Base-by-base conservation (phyloP, 75 land plant genomes). In the Picea glauca region DNA sequence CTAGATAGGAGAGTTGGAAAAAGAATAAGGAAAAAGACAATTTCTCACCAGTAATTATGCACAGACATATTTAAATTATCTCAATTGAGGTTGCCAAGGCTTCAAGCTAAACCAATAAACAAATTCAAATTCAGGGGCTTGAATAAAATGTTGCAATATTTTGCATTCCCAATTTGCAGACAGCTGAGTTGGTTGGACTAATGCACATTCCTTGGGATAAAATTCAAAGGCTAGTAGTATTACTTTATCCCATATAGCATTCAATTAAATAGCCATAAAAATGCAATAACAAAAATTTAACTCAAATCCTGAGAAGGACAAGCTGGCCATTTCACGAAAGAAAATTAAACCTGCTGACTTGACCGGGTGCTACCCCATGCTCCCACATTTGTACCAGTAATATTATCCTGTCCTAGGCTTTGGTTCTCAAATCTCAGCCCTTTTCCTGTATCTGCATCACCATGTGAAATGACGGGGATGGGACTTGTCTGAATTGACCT, bases 341-440 rank as follows among this genome's bases (percentile, higher is more conserved):
- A 21, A 70, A n/a, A 43, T 38, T 7, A 2, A 58, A 88, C 93
- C 91, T 91, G 89, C 72, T 86, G 88, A 86, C 63, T 89, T 64
- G 66, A 60, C 30, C 74, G 67, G 30, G 77, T 58, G 78, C 80
- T 81, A 23, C 67, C 85, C 93, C 93, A 91, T 58, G 93, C 61
- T 78, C 82, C 76, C 67, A 85, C 54, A 50, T 23, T 38, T 43
- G 91, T 62, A 58, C 83, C 40, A 46, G 80, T 50, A 60, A 82
- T 78, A 77, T 70, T 77, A 59, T 91, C 90, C 77, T 78, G 21
- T 58, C 38, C 75, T 20, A 76, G 77, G 63, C 74, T 82, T 18
- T 88, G 78, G 40, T 26, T 80, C 11, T 90, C 90, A 82, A 82
- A 82, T 31, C 78, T 57, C 21, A 80, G 40, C 14, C 81, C 78